Percentiles rank a stretch among this genome's conserved stretches.
Conservation (phyloP, 257 asterid species). For the Forsythia viridissima region DNA sequence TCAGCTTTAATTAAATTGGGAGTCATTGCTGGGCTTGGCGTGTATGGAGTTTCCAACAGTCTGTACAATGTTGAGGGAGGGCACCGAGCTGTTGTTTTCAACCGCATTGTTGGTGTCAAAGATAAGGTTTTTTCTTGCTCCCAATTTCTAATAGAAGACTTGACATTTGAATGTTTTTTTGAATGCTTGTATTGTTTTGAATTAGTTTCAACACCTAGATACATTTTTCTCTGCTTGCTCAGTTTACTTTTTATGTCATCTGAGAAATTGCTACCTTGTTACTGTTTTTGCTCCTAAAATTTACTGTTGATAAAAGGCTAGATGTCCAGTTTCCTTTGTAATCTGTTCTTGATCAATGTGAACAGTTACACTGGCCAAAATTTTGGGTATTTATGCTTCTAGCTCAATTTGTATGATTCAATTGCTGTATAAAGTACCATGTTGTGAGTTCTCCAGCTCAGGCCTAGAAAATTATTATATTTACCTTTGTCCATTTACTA, state of each 20-base stretch:
- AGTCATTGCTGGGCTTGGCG: conserved; percentile 60
- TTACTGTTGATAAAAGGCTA: neutral
- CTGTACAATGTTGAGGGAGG: conserved; percentile 96
- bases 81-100: conserved; percentile 88
- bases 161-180: neutral
- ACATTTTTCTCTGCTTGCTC: conserved; percentile 13
- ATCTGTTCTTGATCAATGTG: neutral
- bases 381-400: neutral
- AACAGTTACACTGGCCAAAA: neutral
- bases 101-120: conserved; percentile 69
- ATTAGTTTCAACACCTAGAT: neutral
- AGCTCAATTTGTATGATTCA: neutral
- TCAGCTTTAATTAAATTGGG: conserved; percentile 66
- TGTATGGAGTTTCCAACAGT: conserved; percentile 72
- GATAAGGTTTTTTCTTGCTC: conserved; percentile 55
- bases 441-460: neutral
- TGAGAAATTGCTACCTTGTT: neutral
- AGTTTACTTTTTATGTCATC: neutral
- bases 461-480: neutral
- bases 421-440: neutral
- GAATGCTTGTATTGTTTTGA: neutral
- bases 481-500: neutral
- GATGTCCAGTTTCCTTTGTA: neutral
- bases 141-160: conserved; percentile 5
- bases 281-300: conserved; percentile 4